Base-by-base conservation (phyloP, 768 basidiomycete species). In the Rossbeevera mucosa region DNA sequence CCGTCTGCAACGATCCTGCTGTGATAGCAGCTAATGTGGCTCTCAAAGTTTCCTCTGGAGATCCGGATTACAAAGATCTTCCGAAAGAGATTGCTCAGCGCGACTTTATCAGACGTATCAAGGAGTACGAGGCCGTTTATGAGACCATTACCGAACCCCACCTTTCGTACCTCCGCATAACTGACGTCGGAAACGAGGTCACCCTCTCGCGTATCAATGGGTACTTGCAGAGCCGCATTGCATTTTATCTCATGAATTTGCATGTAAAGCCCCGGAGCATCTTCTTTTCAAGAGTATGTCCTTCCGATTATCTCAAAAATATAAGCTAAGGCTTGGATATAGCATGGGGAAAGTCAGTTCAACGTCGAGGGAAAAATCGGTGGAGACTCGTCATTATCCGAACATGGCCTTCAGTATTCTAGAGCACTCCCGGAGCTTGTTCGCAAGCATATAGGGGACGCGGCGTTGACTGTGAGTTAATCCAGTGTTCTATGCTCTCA, bases 271-370 rank as follows among this genome's bases (percentile, higher is more conserved):
- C 96, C 6, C 80, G 96, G 52, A 92, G 86, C 66, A 98, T 99
- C 55, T 99, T 93, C 72, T 81, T 99, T 54, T 97, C 96, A 5
- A 74, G 96, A 61, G 95, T 97, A 64, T 62, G 86, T 46, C n/a
- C 14, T 16, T 43, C 14, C 28, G 52, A 14, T n/a, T 13, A 36
- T 53, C n/a, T 56, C 4, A n/a, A 46, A 7, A 13, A n/a, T 28
- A 2, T 9, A 31, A 40, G 16, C 54, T 67, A 47, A 49, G 21
- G 52, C 36, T 28, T 14, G 13, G 25, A 43, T 47, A 21, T 66
- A 97, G 94, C 96, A 99, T 62, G 96, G 96, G 12, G 96, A 99
- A 71, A 96, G 93, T 63, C 90, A 93, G 71, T 97, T 81, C 72
- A 99, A 99, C 62, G 82, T 99, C 5, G 86, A 91, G 59, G 95